Base-by-base conservation (phyloP, 208 protist genomes). In the Acanthamoeba sp. region DNA sequence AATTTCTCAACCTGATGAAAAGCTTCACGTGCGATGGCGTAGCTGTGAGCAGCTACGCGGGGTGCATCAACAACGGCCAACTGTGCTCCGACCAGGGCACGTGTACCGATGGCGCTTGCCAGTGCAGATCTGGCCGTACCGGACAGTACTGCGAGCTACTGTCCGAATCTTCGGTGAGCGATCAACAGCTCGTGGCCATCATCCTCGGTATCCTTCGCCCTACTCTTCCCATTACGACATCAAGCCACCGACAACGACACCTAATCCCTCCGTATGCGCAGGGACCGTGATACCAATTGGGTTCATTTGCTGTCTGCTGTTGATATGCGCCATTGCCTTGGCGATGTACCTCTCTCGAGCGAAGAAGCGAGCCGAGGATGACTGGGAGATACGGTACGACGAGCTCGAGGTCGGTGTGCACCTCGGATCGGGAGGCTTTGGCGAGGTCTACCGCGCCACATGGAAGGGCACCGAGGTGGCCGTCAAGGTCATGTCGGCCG, bases 21-120 rank as follows among this genome's bases (percentile, higher is more conserved):
- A 78, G 16, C 36, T 78, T 78, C 36, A 78, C 66, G 29, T 78
- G 66, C 66, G n/a, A 36, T n/a, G 66, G 66, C 66, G 66, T 24
- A 9, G 22, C 66, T 18, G 66, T 34, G 34, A 42, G 29, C 66
- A 42, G 34, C 12, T 78, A 42, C 34, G 66, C 34, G 27, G 66
- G 66, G 66, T 78, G 66, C 36, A 34, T 78, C 20, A 36, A 42
- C 29, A n/a, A 42, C 22, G 66, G 66, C 0, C 16, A 36, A 14
- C 10, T 78, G 29, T 78, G 66, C 66, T 42, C 34, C 7, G 66
- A 78, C 66, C 29, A 42, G 22, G 66, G 66, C 29, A 42, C 29
- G 27, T 78, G 66, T 20, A 24, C 22, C 34, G 66, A 78, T 20
- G 66, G 66, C 2, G 34, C 24, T 3, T 78, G 66, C 24, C 34